These are phyloP conservation scores for Taphrina flavorubra DNA, from an alignment of 1,139 yeast species.

Conservation along the genomic window DNA sequence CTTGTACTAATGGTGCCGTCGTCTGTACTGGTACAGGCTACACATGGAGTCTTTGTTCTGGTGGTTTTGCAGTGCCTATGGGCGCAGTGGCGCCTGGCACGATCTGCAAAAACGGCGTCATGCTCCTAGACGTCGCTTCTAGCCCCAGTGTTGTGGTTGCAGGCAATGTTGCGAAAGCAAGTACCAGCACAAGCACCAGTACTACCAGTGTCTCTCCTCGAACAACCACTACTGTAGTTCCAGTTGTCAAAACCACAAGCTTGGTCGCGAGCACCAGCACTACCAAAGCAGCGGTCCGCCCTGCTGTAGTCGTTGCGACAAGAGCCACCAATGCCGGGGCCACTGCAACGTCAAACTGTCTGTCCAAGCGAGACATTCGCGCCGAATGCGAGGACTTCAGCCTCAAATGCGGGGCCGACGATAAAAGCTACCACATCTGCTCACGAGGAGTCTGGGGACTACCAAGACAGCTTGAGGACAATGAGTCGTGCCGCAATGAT, in stretches of 20 bases:
- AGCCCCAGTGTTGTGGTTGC: constrained; percentile 12
- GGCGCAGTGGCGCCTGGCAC: constrained; percentile 42
- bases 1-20: constrained; percentile 20
- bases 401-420: constrained; percentile 18
- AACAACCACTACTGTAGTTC: neutral
- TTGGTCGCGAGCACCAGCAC: neutral
- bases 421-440: constrained; percentile 12
- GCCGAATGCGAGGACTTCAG: constrained; percentile 28
- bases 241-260: neutral
- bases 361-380: constrained; percentile 10
- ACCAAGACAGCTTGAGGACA: neutral
- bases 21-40: constrained; percentile 28
- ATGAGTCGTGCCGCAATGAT: neutral
- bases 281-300: neutral
- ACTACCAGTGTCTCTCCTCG: neutral
- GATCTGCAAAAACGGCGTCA: constrained; percentile 27
- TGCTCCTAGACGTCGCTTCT: constrained; percentile 5
- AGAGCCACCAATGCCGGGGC: neutral
- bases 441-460: constrained; percentile 18
- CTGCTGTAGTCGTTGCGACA: neutral
- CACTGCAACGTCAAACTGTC: constrained; percentile 16
- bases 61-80: constrained; percentile 24
- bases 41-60: constrained; percentile 29
- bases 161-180: neutral
- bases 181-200: neutral